A percentile compares a stretch with the other conserved stretches of the same genome.
These are phyloP conservation scores for Geranomyces michiganensis DNA, from an alignment of 192 early-diverging fungal species.

Conservation along the genomic window DNA sequence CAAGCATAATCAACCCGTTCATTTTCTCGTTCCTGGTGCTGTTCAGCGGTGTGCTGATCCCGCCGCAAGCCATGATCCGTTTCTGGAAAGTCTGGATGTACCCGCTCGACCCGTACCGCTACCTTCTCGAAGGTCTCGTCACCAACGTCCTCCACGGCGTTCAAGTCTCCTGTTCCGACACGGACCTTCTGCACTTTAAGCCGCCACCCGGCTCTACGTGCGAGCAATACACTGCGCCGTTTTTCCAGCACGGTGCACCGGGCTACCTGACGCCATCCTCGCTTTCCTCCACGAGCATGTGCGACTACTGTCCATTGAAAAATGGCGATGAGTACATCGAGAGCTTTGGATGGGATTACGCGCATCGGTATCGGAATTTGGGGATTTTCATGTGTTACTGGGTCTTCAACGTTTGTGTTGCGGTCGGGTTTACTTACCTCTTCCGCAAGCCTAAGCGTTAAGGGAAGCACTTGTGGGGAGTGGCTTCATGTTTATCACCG, in stretches of 20 bases:
- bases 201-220: constrained; percentile 65
- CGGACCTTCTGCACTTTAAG: constrained; percentile 49
- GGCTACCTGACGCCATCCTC: constrained; percentile 61
- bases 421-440: constrained; percentile 44
- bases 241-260: constrained; percentile 42
- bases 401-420: constrained; percentile 59
- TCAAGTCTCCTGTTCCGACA: constrained; percentile 45
- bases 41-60: constrained; percentile 66
- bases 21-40: constrained; percentile 60
- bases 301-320: constrained; percentile 67
- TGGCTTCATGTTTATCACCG: too few relatives aligned
- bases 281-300: constrained; percentile 49
- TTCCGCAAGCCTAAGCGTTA: constrained; percentile 51
- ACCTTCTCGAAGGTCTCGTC: constrained; percentile 64
- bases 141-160: constrained; percentile 59
- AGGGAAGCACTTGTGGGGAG: neutral
- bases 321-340: constrained; percentile 63
- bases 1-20: constrained; percentile 66
- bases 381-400: constrained; percentile 56
- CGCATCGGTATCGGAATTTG: constrained; percentile 70
- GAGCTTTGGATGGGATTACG: constrained; percentile 55
- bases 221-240: constrained; percentile 58
- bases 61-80: constrained; percentile 55
- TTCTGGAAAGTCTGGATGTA: constrained; percentile 73
- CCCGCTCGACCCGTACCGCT: constrained; percentile 63